phyloP scores from a whole-genome alignment of 2,329 filamentous ascomycete species.

The Fusarium sarcochroum region DNA sequence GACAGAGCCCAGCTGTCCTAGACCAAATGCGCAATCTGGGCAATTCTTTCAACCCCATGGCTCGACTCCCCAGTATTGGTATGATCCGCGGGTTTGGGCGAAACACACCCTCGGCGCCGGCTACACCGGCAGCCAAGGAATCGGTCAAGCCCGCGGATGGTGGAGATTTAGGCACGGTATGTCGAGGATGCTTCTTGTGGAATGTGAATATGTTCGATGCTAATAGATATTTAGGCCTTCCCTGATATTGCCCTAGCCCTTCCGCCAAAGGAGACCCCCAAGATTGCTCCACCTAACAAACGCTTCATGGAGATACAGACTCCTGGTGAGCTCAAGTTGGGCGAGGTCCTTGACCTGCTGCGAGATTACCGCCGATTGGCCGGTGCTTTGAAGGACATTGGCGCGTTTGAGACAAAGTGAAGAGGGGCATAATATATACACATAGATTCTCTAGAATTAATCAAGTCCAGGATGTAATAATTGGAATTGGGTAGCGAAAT shows the following conservation, averaged over 20 bases:
- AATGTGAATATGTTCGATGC: neutral
- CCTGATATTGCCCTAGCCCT: constrained; percentile 70
- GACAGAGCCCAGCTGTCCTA: constrained; percentile 71
- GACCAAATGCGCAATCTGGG: constrained; percentile 87
- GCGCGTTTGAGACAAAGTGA: constrained; percentile 67
- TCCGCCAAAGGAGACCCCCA: constrained; percentile 68
- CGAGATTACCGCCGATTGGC: constrained; percentile 82
- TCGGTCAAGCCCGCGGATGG: constrained; percentile 61
- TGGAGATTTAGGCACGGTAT: constrained; percentile 70
- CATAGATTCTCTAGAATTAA: constrained; percentile 32
- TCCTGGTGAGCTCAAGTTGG: constrained; percentile 77
- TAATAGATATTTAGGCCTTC: constrained; percentile 63
- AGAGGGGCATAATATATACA: neutral
- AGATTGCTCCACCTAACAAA: constrained; percentile 76
- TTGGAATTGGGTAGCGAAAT: neutral
- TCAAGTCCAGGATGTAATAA: constrained; percentile 15
- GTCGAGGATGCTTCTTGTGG: constrained; percentile 40
- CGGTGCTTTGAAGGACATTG: constrained; percentile 72
- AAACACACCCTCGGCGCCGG: constrained; percentile 56
- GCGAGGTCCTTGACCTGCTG: constrained; percentile 80
- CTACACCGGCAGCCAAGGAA: constrained; percentile 57
- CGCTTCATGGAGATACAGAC: constrained; percentile 81
- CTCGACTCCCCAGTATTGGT: constrained; percentile 79
- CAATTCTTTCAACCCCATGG: constrained; percentile 86
- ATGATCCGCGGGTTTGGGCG: constrained; percentile 83